phyloP scores from a whole-genome alignment of 768 basidiomycete genomes.

The Mycena sanguinolenta region DNA sequence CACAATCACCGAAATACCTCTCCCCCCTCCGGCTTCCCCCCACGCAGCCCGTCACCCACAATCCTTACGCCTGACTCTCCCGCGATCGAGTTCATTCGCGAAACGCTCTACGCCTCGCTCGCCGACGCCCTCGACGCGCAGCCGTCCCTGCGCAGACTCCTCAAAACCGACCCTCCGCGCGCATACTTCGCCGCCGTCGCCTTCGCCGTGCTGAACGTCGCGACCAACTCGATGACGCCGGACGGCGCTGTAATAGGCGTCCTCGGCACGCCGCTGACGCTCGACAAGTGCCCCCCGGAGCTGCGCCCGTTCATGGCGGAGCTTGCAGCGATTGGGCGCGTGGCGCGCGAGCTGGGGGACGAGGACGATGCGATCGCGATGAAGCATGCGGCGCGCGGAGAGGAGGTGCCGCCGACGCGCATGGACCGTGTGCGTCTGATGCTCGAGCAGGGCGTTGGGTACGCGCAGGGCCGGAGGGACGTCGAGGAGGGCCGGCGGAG shows the following conservation, averaged over 20 bases:
- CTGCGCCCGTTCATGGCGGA: conserved; percentile 81
- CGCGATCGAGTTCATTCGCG: conserved; percentile 84
- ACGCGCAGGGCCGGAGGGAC: conserved; percentile 42
- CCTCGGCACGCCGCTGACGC: conserved; percentile 66
- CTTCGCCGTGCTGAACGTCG: conserved; percentile 78
- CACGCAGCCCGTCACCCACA: conserved; percentile 51
- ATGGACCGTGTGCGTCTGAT: conserved; percentile 72
- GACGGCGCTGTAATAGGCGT: conserved; percentile 70
- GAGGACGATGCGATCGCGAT: conserved; percentile 71
- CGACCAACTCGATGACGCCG: conserved; percentile 61
- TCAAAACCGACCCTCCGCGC: conserved; percentile 73
- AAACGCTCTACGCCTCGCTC: conserved; percentile 87
- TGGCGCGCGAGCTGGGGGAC: conserved; percentile 62
- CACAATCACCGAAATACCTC: conserved; percentile 44
- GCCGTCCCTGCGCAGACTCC: conserved; percentile 65
- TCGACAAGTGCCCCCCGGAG: conserved; percentile 71
- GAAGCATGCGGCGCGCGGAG: conserved; percentile 48
- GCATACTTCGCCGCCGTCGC: conserved; percentile 87
- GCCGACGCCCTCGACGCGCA: conserved; percentile 75
- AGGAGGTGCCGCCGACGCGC: conserved; percentile 55
- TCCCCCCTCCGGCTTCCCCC: conserved; percentile 40
- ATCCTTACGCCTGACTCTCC: conserved; percentile 65
- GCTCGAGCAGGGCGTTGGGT: conserved; percentile 71
- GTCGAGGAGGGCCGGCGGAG: conserved; percentile 48
- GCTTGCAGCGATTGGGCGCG: conserved; percentile 66